Evolutionary conservation across 116 monocot species (phyloP), one percentile per base, ranked within the genome.

Genomic region (Zostera marina): DNA sequence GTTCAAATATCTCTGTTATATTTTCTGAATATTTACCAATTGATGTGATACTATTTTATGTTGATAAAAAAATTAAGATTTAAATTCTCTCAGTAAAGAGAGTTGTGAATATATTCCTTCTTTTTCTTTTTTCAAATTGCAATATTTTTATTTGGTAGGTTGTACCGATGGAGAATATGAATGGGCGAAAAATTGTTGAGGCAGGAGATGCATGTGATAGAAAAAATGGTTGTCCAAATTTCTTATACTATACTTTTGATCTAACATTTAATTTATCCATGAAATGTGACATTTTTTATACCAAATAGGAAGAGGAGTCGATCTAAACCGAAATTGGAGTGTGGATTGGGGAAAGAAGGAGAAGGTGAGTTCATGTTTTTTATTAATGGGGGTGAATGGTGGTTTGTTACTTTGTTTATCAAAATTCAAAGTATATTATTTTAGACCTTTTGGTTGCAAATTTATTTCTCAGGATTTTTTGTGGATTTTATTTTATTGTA

Each of bases 291-390:
- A 12, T 40, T 56, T 56, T 38, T 39, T 56, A 9, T 56, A 4
- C 21, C 56, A 32, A 32, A 32, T 76, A 96, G 96, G 96, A 69
- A 85, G 96, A 68, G 96, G 89, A 43, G 96, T 96, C 60, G 96
- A 96, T 78, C 82, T 96, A 19, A 96, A 96, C 47, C 75, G 96
- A 70, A 96, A 96, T 73, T 96, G 96, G 96, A 80, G 85, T 64
- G 90, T 96, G 4, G 96, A 96, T 59, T 96, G 96, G 96, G 96
- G 96, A 8, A 96, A 85, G 62, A 96, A 89, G 55, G 96, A 96
- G 53, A 82, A 96, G 96, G 96, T 89, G 26, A 14, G 23, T 32
- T 10, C 20, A 20, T 8, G 5, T 21, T 59, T 40, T 39, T 3
- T 56, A 38, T 39, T 56, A 9, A 1, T 20, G 49, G 3, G 16